Base-by-base conservation (phyloP, 768 basidiomycete genomes). In the Kwoniella europaea region DNA sequence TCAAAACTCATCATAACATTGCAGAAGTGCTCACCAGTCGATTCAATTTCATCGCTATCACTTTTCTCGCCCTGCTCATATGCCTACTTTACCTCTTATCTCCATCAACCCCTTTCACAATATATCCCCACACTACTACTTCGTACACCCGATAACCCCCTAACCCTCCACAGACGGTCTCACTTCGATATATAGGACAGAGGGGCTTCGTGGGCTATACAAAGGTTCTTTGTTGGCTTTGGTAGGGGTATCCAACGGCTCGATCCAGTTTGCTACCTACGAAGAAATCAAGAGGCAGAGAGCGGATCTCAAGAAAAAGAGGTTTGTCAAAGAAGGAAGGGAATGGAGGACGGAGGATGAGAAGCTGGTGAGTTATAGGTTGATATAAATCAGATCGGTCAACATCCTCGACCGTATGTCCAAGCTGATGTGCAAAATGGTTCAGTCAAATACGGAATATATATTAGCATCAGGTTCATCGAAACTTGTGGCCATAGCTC, bases 241-340 rank as follows among this genome's bases (percentile, higher is more conserved):
- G 24, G 88, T 98, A 44, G 97, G 97, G 15, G 94, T 98, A 70
- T 90, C 90, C 82, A 98, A 94, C 77, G 95, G 97, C 1, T 93
- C 94, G 0, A 86, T 97, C 52, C 97, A 98, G 82, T 99, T 99
- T 83, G 92, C 96, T 85, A 89, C 89, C 0, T 99, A 98, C 80
- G 97, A 99, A 80, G 90, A 96, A 84, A 90, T 99, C 90, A 98
- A 98, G 82, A 85, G 87, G 27, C 91, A 92, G 89, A 90, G 92
- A 7, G 90, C 92, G 74, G 87, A 88, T 57, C 59, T 82, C 71
- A 94, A 93, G 84, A 86, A 87, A 73, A 88, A 85, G 74, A 87
- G 87, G 75, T 89, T 89, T 61, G 87, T 87, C 68, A 87, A 85
- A 50, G 85, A 87, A 4, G 92, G 92, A 4, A 86, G 86, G 71